phyloP scores from a whole-genome alignment of 2,329 filamentous ascomycete genomes.

The Colletotrichum paranaense region DNA sequence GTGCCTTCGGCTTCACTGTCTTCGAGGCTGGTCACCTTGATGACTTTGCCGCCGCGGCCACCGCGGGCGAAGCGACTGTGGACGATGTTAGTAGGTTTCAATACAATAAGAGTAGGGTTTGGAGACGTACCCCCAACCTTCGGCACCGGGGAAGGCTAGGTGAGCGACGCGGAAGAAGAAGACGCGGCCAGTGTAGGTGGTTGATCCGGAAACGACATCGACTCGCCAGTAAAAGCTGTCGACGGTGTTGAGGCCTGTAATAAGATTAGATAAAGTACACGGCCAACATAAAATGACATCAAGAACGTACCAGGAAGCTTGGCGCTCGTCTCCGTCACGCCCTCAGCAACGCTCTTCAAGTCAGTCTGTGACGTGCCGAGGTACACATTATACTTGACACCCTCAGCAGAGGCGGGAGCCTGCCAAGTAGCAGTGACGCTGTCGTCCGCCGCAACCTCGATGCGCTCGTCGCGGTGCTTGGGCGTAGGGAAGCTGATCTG shows the following conservation, averaged over 20 bases:
- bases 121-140: conserved; percentile 45
- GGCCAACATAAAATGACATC: fast-evolving
- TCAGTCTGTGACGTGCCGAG: conserved; percentile 36
- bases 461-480: conserved; percentile 43
- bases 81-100: background rate
- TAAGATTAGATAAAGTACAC: background rate
- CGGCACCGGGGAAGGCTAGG: conserved; percentile 51
- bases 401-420: conserved; percentile 32
- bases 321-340: conserved; percentile 19
- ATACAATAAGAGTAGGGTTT: fast-evolving
- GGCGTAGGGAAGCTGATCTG: conserved; percentile 44
- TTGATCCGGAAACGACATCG: conserved; percentile 39
- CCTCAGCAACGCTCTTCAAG: conserved; percentile 36
- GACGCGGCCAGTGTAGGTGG: conserved; percentile 40
- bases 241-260: conserved; percentile 36
- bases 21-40: conserved; percentile 50
- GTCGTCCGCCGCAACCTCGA: conserved; percentile 35
- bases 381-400: conserved; percentile 43
- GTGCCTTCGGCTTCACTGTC: conserved; percentile 46
- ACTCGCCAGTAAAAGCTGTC: conserved; percentile 47
- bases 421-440: conserved; percentile 39
- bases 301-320: conserved; percentile 18
- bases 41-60: conserved; percentile 48
- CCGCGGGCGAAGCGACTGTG: conserved; percentile 45
- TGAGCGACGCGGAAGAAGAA: conserved; percentile 46